A percentile compares a stretch with the other conserved stretches of the same genome.
These are phyloP conservation scores for Trametes maxima DNA, from an alignment of 768 basidiomycete genomes.

Conservation along the genomic window DNA sequence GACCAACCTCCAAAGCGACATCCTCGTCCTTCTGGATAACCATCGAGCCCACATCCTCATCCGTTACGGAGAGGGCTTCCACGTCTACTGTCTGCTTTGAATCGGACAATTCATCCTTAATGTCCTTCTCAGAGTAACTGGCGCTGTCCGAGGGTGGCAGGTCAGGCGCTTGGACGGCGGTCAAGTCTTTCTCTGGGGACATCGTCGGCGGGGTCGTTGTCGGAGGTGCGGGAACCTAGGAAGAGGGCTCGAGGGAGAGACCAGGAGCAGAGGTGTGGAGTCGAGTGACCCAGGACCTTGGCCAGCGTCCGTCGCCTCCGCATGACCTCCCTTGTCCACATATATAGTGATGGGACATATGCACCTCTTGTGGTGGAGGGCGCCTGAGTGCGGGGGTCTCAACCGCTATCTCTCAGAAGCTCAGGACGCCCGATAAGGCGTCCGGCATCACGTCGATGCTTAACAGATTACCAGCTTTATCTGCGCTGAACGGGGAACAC, in stretches of 20 bases:
- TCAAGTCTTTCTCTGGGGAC: neutral
- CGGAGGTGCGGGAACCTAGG: neutral
- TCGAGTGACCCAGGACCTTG: slow-evolving; percentile 8
- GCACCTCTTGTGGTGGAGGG: neutral
- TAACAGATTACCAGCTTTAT: slow-evolving; percentile 19
- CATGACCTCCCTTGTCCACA: neutral
- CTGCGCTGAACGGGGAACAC: neutral
- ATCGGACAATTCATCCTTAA: slow-evolving; percentile 1
- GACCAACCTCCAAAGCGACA: slow-evolving; percentile 43
- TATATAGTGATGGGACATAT: slow-evolving; percentile 13
- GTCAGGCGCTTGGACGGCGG: slow-evolving; percentile 6
- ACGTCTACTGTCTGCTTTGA: slow-evolving; percentile 24
- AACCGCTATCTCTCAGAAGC: slow-evolving; percentile 18
- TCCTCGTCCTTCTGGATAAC: slow-evolving; percentile 47
- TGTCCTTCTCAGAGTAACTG: slow-evolving; percentile 22
- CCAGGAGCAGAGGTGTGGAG: neutral
- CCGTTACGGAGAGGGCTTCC: slow-evolving; percentile 17
- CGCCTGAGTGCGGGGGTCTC: neutral
- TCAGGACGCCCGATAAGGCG: slow-evolving; percentile 9
- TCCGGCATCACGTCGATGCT: slow-evolving; percentile 1
- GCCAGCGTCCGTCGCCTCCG: slow-evolving; percentile 5
- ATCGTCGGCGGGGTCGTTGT: neutral
- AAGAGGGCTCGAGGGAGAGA: neutral
- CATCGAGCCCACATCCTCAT: slow-evolving; percentile 27
- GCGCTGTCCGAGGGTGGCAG: slow-evolving; percentile 12